Conservation (phyloP, 2,329 filamentous ascomycete species). For the Paecilomyces niveus region DNA sequence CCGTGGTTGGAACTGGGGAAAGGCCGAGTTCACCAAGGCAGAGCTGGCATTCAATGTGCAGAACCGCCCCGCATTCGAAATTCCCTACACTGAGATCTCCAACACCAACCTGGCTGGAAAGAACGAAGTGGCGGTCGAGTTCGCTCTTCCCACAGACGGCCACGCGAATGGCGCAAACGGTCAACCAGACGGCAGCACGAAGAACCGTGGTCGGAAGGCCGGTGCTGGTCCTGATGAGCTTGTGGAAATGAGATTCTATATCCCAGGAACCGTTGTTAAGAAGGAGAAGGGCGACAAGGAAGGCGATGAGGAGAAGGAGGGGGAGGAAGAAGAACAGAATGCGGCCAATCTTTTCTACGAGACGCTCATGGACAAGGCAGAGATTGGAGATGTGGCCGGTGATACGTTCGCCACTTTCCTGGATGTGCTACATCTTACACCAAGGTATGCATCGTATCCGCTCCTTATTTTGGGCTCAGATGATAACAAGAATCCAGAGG, state of each 20-base stretch:
- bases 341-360: slow-evolving; percentile 98
- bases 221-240: slow-evolving; percentile 85
- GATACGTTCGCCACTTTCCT: slow-evolving; percentile 97
- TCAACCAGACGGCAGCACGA: slow-evolving; percentile 61
- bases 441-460: slow-evolving; percentile 52
- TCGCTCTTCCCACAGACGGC: slow-evolving; percentile 67
- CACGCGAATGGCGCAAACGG: slow-evolving; percentile 68
- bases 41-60: slow-evolving; percentile 96
- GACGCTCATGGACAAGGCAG: slow-evolving; percentile 93
- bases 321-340: slow-evolving; percentile 73
- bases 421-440: slow-evolving; percentile 93
- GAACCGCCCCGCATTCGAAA: slow-evolving; percentile 91
- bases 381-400: slow-evolving; percentile 98
- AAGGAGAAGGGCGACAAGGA: slow-evolving; percentile 47
- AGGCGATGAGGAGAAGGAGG: slow-evolving; percentile 64
- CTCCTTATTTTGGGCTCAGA: slow-evolving; percentile 13
- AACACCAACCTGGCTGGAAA: slow-evolving; percentile 97
- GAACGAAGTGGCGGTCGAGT: slow-evolving; percentile 95
- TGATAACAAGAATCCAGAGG: slow-evolving; percentile 53
- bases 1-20: slow-evolving; percentile 98
- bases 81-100: slow-evolving; percentile 93
- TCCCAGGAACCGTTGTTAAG: slow-evolving; percentile 77
- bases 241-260: slow-evolving; percentile 98
- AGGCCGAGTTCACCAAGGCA: slow-evolving; percentile 90
- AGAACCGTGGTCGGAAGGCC: slow-evolving; percentile 77